These are phyloP conservation scores for Penicillium sp. DNA, from an alignment of 2,329 filamentous ascomycete genomes.

Conservation along the genomic window DNA sequence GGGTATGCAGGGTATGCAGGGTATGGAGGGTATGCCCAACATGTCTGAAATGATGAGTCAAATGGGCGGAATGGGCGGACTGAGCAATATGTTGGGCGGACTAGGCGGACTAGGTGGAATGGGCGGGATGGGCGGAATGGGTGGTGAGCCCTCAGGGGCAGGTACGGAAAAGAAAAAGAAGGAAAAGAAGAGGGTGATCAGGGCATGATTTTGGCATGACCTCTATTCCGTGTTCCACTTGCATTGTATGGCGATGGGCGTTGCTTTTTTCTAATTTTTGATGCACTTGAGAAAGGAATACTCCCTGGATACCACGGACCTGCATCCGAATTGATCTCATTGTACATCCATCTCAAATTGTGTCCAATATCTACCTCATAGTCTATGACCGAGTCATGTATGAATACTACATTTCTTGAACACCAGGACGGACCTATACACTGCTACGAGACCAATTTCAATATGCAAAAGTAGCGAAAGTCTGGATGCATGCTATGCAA, in stretches of 20 bases:
- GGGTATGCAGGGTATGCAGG: conserved; percentile 28
- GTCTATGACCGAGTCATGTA: neutral
- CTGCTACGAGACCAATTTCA: neutral
- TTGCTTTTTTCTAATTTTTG: conserved; percentile 18
- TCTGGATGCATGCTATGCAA: neutral
- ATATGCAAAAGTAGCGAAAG: neutral
- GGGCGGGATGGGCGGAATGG: conserved; percentile 43
- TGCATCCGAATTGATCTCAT: conserved; percentile 4
- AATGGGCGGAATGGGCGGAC: conserved; percentile 39
- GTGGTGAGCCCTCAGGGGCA: conserved; percentile 22
- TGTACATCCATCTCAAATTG: conserved; percentile 1
- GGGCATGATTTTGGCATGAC: conserved; percentile 25
- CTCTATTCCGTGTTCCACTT: conserved; percentile 21
- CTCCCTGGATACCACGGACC: conserved; percentile 5
- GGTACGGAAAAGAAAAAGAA: conserved; percentile 40
- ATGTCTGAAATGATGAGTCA: conserved; percentile 34
- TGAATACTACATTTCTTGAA: neutral
- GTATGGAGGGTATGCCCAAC: conserved; percentile 41
- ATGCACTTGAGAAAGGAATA: conserved; percentile 8
- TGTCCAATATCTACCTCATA: neutral
- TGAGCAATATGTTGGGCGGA: conserved; percentile 29
- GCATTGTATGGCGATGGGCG: conserved; percentile 35
- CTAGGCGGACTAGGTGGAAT: conserved; percentile 37
- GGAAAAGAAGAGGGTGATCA: conserved; percentile 42
- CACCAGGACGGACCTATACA: neutral